A percentile compares a stretch with the other conserved stretches of the same genome.
These are phyloP conservation scores for Clarireedia monteithiana DNA, from an alignment of 2,329 filamentous ascomycete species.

Conservation along the genomic window DNA sequence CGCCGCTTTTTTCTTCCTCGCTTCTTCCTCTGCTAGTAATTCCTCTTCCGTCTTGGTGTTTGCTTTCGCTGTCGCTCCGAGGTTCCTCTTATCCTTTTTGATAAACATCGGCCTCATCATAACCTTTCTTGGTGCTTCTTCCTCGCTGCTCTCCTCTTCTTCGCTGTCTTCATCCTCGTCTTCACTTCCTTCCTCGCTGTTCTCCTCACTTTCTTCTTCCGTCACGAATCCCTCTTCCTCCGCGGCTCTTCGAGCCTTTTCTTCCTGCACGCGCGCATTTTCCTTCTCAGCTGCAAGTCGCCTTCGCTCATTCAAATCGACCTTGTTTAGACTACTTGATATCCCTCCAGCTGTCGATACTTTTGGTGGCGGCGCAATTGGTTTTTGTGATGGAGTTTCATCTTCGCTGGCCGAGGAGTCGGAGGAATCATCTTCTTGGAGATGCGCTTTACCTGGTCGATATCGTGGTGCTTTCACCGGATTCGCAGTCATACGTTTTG, in stretches of 20 bases:
- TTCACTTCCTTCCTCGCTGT: constrained; percentile 29
- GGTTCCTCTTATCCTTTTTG: constrained; percentile 45
- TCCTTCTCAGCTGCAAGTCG: constrained; percentile 41
- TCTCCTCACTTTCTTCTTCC: constrained; percentile 30
- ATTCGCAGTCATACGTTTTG: constrained; percentile 90
- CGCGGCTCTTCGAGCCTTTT: constrained; percentile 33
- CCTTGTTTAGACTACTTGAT: constrained; percentile 43
- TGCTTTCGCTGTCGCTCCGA: constrained; percentile 18
- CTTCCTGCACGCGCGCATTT: constrained; percentile 39
- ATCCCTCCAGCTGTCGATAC: constrained; percentile 49
- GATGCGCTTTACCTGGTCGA: constrained; percentile 71
- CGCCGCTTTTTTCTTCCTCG: constrained; percentile 59
- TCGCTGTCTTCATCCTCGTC: constrained; percentile 25
- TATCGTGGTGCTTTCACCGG: constrained; percentile 73
- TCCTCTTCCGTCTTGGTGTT: constrained; percentile 34
- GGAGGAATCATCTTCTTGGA: constrained; percentile 40
- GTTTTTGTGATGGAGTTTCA: constrained; percentile 28
- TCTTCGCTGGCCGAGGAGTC: constrained; percentile 44
- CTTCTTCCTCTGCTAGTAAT: constrained; percentile 47
- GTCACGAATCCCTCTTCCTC: constrained; percentile 58
- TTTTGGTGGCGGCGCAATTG: constrained; percentile 49
- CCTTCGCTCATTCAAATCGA: constrained; percentile 42
- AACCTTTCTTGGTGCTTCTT: constrained; percentile 47
- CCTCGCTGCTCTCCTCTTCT: constrained; percentile 41
- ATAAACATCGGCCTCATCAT: constrained; percentile 59